Evolutionary conservation across 1,284 basidiomycete species (phyloP), one percentile per base, ranked within the genome.

Genomic region (Cutaneotrichosporon spelunceum): DNA sequence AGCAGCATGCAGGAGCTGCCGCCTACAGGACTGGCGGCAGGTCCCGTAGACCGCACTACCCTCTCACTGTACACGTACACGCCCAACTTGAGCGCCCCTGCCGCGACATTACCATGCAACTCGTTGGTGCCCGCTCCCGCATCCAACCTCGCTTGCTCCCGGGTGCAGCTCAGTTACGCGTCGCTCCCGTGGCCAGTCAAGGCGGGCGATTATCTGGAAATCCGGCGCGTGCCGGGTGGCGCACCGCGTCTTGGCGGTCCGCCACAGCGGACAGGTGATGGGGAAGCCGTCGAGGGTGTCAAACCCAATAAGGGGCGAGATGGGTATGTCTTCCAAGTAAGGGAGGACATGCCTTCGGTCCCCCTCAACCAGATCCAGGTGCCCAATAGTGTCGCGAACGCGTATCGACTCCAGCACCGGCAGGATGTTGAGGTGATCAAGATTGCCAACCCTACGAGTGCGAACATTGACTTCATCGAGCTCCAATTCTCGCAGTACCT

Each of bases 401-500:
- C 76, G 13, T 80, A 80, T 66, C 70, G 71, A 9, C 71, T 81
- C 16, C 71, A 73, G 34, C 76, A 80, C 55, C 62, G 79, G 2
- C 67, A 73, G 34, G 77, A 80, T 45, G 72, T 81, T 6, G 72
- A 78, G 50, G 57, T 80, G 23, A 56, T 70, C 53, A 71, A 73
- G 63, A 78, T 80, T 47, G 54, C 70, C 66, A 85, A 84, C 26
- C 66, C 68, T 64, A 79, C 82, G 6, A 79, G 81, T 39, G 86
- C 85, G 66, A 83, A 83, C 44, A 90, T 90, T 2, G 89, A 93
- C 66, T 90, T 88, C 72, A 83, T 95, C 56, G 93, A 96, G 71
- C 84, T 96, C 58, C 86, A 87, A 53, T 96, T 96, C 74, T 93
- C 95, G 72, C 91, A 93, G 73, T 94, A 94, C 72, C 82, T 95